Base-by-base conservation (phyloP, 305 asterid species). In the Rubia peregrina region DNA sequence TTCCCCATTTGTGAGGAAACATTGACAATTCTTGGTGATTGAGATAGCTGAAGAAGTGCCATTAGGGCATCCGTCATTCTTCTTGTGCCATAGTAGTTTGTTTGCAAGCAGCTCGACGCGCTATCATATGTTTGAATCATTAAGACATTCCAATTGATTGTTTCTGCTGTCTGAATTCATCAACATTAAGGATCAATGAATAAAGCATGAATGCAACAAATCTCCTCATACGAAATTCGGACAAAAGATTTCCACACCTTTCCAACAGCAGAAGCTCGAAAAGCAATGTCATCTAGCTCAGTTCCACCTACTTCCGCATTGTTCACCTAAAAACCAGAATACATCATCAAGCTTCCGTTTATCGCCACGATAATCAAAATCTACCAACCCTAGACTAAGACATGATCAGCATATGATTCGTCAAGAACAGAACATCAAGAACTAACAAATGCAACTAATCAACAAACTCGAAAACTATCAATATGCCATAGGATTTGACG, bases 11-110 rank as follows among this genome's bases (percentile, higher is more conserved):
- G 11, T 5, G 95, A 80, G 4, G 95, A 78, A 1, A 86, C 87
- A 21, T 85, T 85, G 4, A 83, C 89, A 0, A 88, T 81, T 66
- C 85, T 76, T 0, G 92, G 90, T 0, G 89, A 86, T 46, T 90
- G 48, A 63, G 67, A 63, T 63, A 33, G 17, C 3, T 64, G 22
- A 7, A 64, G 68, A 64, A 64, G 51, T 17, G 68, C 33, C 30
- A 64, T 64, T 5, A 64, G 38, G 68, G 68, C 68, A 40, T 64
- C 68, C 40, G 7, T 40, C 68, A 64, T 64, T 64, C 14, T 38
- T 64, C 9, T 64, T 40, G 68, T 24, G 68, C 68, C 90, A 14
- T 84, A 82, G 60, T 86, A 88, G 79, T 86, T 86, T 53, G 83
- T 83, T 26, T 85, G 61, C 5, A 86, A 53, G 67, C 89, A 71